Percentiles rank a stretch among this genome's conserved stretches.
These are phyloP conservation scores for Oryza australiensis DNA, from an alignment of 176 grass and related monocot genomes.

Conservation along the genomic window DNA sequence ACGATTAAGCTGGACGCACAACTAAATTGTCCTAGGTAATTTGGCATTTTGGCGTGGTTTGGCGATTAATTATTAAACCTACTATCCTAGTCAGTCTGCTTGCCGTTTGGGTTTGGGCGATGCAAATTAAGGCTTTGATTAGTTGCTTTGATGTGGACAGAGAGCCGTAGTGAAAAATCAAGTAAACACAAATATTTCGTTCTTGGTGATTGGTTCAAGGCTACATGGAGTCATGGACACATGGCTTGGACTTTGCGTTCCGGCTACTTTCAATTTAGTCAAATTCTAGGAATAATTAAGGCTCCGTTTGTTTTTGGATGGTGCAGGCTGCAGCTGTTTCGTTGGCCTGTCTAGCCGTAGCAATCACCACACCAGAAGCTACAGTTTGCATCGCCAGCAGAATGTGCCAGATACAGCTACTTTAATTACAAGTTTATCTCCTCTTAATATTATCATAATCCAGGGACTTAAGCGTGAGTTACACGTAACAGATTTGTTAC, in stretches of 20 bases:
- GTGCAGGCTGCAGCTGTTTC: neutral
- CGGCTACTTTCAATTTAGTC: neutral
- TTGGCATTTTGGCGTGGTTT: neutral
- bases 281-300: neutral
- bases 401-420: neutral
- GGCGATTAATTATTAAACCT: neutral
- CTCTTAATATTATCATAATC: neutral
- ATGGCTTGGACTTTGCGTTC: constrained; percentile 3
- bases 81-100: neutral
- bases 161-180: neutral
- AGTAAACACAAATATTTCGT: neutral
- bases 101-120: neutral
- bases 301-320: neutral
- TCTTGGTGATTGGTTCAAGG: neutral
- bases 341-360: neutral
- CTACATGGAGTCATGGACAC: neutral
- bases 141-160: constrained; percentile 16
- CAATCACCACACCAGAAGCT: neutral
- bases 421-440: neutral
- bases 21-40: neutral
- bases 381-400: neutral
- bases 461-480: neutral
- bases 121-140: neutral
- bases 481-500: neutral
- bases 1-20: neutral